phyloP scores from a whole-genome alignment of 2,329 filamentous ascomycete species.

The Aspergillus puulaauensis region DNA sequence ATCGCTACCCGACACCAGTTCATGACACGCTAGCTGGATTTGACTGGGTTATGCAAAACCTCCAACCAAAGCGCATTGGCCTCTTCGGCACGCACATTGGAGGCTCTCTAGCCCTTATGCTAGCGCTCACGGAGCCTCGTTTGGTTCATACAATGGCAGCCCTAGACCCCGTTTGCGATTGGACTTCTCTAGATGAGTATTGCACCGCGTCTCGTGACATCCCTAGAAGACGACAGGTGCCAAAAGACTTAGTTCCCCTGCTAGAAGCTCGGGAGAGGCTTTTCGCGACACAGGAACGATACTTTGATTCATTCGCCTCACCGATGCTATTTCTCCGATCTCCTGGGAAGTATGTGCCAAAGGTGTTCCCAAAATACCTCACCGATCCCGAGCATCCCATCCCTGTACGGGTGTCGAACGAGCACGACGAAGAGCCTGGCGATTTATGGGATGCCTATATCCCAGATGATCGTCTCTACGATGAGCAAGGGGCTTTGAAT shows the following conservation, averaged over 20 bases:
- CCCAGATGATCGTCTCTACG: background rate
- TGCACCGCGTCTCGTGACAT: conserved; percentile 20
- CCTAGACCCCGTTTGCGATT: conserved; percentile 39
- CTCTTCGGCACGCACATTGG: conserved; percentile 38
- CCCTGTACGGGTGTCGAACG: conserved; percentile 25
- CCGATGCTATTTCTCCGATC: conserved; percentile 44
- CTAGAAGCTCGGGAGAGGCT: conserved; percentile 35
- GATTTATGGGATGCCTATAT: conserved; percentile 15
- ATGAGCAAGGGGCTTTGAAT: background rate
- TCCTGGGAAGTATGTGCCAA: conserved; percentile 39
- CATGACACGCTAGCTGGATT: conserved; percentile 41
- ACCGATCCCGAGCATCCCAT: conserved; percentile 35
- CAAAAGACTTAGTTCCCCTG: conserved; percentile 35
- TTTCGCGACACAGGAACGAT: conserved; percentile 39
- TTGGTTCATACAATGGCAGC: conserved; percentile 34
- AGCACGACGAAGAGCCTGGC: conserved; percentile 1
- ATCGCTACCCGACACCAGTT: conserved; percentile 37
- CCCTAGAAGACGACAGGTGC: conserved; percentile 19
- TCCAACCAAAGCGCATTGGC: conserved; percentile 30
- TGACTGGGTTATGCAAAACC: conserved; percentile 36
- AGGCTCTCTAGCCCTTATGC: conserved; percentile 44
- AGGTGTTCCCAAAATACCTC: conserved; percentile 31
- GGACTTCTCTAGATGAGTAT: conserved; percentile 43
- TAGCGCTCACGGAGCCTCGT: conserved; percentile 42
- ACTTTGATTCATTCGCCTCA: conserved; percentile 46